These are phyloP conservation scores for Neofusicoccum ribis DNA, from an alignment of 2,329 filamentous ascomycete species.

Conservation along the genomic window DNA sequence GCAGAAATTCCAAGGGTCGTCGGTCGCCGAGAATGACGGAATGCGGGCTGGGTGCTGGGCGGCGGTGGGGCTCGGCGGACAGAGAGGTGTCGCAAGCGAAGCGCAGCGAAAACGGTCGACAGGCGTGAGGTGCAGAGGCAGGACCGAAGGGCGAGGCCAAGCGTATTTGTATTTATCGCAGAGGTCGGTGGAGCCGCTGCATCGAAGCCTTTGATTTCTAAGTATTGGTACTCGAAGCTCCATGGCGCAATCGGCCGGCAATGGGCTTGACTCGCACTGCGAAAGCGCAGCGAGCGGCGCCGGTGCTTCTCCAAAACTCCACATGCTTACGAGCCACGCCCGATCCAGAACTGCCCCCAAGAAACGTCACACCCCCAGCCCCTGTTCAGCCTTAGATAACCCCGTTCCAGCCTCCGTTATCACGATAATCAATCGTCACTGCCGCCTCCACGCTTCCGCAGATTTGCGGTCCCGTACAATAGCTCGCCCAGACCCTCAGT, in stretches of 20 bases:
- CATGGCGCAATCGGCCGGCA: constrained; percentile 20
- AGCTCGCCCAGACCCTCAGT: constrained; percentile 32
- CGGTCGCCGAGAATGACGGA: constrained; percentile 1
- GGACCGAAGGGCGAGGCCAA: background rate
- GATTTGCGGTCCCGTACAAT: constrained; percentile 50
- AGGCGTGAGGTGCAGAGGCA: background rate
- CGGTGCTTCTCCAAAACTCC: constrained; percentile 1
- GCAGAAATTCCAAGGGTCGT: constrained; percentile 13
- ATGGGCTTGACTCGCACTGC: background rate
- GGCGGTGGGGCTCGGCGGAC: background rate
- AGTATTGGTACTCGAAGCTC: constrained; percentile 19
- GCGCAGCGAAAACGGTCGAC: constrained; percentile 4
- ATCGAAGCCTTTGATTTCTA: constrained; percentile 17
- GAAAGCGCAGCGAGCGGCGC: constrained; percentile 8
- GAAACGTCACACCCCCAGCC: constrained; percentile 1
- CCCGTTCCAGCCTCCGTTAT: constrained; percentile 9
- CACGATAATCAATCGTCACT: constrained; percentile 31
- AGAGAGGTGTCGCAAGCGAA: background rate
- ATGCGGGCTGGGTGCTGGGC: background rate
- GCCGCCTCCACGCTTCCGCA: constrained; percentile 49
- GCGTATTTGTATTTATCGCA: constrained; percentile 20
- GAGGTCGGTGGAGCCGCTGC: background rate
- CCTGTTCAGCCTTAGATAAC: constrained; percentile 2
- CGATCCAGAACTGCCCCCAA: constrained; percentile 14
- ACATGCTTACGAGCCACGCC: constrained; percentile 13